Evolutionary conservation across 495 filamentous ascomycete genomes (phyloP).

Genomic region (Pyrenopolyporus hunteri): DNA sequence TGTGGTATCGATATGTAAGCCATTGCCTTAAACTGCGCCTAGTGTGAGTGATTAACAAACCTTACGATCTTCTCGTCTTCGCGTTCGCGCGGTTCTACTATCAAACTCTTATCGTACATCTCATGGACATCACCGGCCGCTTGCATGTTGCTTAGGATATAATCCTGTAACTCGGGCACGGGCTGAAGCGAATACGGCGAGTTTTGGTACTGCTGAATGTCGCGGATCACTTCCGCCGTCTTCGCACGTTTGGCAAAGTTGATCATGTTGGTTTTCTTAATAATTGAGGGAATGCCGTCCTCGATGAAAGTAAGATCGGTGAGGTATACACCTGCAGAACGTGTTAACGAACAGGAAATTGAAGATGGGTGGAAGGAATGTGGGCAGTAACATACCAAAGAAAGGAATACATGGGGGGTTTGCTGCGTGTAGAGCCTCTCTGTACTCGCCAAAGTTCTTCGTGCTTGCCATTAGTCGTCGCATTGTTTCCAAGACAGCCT

Average conservation of each 20-base stretch:
- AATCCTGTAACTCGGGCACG: conserved; percentile 92
- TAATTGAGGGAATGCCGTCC: conserved; percentile 93
- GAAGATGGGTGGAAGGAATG: neutral
- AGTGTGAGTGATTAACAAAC: conserved; percentile 45
- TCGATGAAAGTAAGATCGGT: conserved; percentile 99
- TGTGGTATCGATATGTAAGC: conserved; percentile 23
- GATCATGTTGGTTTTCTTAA: conserved; percentile 93
- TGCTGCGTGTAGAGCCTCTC: conserved; percentile 87
- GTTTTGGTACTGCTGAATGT: conserved; percentile 98
- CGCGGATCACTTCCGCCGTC: conserved; percentile 95
- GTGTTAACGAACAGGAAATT: conserved; percentile 6
- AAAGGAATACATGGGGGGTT: conserved; percentile 98
- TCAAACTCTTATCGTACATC: conserved; percentile 96
- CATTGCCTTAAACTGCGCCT: neutral
- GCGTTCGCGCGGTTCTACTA: conserved; percentile 90
- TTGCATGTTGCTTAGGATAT: conserved; percentile 94
- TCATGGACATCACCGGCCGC: conserved; percentile 94
- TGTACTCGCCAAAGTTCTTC: conserved; percentile 97
- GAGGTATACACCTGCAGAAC: conserved; percentile 82
- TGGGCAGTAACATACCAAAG: conserved; percentile 73
- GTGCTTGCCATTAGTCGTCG: conserved; percentile 94
- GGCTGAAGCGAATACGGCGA: conserved; percentile 89
- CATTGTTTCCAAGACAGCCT: conserved; percentile 82
- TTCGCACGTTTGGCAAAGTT: conserved; percentile 98
- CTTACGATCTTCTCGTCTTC: conserved; percentile 84